Base-by-base conservation (phyloP, 495 filamentous ascomycete species). In the Aspergillus funiculosus region DNA sequence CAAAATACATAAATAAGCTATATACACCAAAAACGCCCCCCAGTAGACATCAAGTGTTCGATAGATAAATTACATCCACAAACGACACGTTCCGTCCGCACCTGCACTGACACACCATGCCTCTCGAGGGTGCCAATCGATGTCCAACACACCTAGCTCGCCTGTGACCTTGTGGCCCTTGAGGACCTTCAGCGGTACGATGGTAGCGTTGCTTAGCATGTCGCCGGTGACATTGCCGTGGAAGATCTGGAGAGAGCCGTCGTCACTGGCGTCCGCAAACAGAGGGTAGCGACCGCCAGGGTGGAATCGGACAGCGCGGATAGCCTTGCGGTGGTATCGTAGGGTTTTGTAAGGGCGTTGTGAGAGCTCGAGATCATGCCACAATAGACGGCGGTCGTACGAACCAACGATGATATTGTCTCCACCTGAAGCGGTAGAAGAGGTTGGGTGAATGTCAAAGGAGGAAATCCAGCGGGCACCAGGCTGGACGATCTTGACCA, bases 351-450 rank as follows among this genome's bases (percentile, higher is more conserved):
- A 97, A 0, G 92, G 92, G 40, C 83, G 79, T 40, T 77, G 79
- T 1, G 87, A 92, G 18, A 97, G 80, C 47, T 97, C 94, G 19
- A 98, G 77, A 67, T 98, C 92, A 60, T 97, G 92, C 94, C 94
- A 98, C 39, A 98, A 74, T 3, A 98, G 75, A 37, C 90, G 83
- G 47, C 87, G 84, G 64, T 98, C 92, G 67, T 97, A 97, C 17
- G 87, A 87, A 20, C 89, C 88, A 18, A 94, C 85, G 46, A 97
- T 86, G 49, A 98, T 63, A 65, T 98, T 95, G 64, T 95, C 88
- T 30, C 92, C 91, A 7, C 82, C 82, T 10, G 71, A 64, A 13
- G 65, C 65, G 29, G 61, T 64, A 13, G 71, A 70, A 17, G 68
- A 71, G n/a, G 63, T 69, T 2, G 91, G 87, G 67, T 98, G 92